These are phyloP conservation scores for Periconia macrospinosa DNA, from an alignment of 2,329 filamentous ascomycete species.

Conservation along the genomic window DNA sequence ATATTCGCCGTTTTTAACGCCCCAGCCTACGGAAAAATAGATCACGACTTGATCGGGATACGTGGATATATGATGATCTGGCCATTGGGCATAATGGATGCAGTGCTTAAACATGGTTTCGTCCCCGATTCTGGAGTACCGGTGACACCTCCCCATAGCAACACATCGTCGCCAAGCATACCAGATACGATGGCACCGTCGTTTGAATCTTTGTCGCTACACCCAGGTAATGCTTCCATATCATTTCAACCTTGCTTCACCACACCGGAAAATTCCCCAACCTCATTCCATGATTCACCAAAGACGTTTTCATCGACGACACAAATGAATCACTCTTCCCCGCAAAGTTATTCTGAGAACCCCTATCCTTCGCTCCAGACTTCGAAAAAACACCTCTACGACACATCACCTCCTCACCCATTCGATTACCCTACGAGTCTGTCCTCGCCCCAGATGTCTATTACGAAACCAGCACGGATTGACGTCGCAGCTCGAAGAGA, in stretches of 20 bases:
- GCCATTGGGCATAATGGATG: slow-evolving; percentile 30
- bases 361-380: background rate
- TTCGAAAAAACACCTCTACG: slow-evolving; percentile 21
- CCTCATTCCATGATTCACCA: background rate
- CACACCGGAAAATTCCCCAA: background rate
- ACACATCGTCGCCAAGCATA: background rate
- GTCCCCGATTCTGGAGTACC: slow-evolving; percentile 21
- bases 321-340: background rate
- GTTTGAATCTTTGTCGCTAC: background rate
- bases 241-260: background rate
- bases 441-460: slow-evolving; percentile 7
- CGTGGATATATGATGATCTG: slow-evolving; percentile 31
- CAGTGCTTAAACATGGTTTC: slow-evolving; percentile 26
- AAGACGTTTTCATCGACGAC: background rate
- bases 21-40: slow-evolving; percentile 23
- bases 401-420: slow-evolving; percentile 20
- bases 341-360: background rate
- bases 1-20: slow-evolving; percentile 29
- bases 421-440: slow-evolving; percentile 17
- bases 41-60: slow-evolving; percentile 27
- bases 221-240: no score
- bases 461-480: slow-evolving; percentile 14
- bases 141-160: slow-evolving; percentile 1
- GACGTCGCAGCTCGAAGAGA: slow-evolving; percentile 24
- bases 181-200: background rate